Evolutionary conservation across 768 basidiomycete genomes (phyloP).

Genomic region (Lepiota venenata): DNA sequence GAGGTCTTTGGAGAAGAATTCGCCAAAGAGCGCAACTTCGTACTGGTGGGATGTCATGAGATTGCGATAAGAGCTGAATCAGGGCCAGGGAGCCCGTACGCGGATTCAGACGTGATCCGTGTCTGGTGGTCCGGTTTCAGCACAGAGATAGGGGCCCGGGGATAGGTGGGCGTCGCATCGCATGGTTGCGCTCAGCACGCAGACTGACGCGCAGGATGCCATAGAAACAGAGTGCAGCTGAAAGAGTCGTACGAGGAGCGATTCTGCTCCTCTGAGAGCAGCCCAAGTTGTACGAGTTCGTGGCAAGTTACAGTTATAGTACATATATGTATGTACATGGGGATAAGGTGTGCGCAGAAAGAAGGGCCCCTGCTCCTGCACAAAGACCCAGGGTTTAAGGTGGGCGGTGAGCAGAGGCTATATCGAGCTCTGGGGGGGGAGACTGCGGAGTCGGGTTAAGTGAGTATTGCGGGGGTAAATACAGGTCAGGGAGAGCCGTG

Average conservation of each 20-base stretch:
- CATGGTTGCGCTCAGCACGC: too few species aligned
- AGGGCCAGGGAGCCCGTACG: background rate
- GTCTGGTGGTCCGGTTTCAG: background rate
- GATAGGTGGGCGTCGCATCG: too few species aligned
- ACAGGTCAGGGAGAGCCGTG: constrained; percentile 5
- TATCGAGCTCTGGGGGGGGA: background rate
- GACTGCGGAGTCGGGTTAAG: background rate
- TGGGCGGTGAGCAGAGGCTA: constrained; percentile 4
- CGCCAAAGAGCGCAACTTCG: constrained; percentile 80
- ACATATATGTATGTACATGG: background rate
- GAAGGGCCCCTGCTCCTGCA: background rate
- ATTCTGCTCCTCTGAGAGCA: too few species aligned
- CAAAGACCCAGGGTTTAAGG: background rate
- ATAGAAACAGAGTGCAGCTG: background rate
- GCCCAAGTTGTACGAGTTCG: too few species aligned
- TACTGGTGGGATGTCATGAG: constrained; percentile 60
- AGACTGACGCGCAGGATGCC: background rate
- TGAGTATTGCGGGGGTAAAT: background rate
- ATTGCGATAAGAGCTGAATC: constrained; percentile 2
- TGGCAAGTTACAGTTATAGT: too few species aligned
- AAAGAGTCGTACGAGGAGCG: too few species aligned
- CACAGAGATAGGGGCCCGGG: background rate
- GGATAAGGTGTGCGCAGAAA: background rate
- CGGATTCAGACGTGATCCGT: background rate
- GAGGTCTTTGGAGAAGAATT: constrained; percentile 76